Evolutionary conservation across 208 protist species (phyloP).

Genomic region (Crithidia expoeki): DNA sequence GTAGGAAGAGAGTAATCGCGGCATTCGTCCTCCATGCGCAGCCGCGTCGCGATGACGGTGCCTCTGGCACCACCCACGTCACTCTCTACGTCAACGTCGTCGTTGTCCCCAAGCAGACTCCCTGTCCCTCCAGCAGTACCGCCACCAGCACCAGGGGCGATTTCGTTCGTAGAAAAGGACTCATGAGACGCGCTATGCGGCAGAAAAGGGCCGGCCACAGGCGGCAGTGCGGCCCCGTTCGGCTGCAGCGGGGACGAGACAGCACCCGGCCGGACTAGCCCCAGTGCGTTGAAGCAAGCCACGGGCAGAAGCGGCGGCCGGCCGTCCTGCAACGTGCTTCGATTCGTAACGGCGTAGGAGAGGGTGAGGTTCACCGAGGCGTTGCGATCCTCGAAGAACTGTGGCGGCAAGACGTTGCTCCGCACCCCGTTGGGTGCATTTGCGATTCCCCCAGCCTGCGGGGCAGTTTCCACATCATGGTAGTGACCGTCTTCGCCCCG

Average conservation of each 20-base stretch:
- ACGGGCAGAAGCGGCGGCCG: neutral
- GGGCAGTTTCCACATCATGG: neutral
- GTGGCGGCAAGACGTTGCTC: neutral
- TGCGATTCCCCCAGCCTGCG: neutral
- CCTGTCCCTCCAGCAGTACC: neutral
- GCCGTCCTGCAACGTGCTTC: constrained; percentile 1
- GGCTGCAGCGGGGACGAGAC: constrained; percentile 5
- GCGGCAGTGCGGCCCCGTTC: neutral
- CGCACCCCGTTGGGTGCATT: neutral
- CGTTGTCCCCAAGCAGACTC: constrained; percentile 26
- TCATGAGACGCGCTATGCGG: constrained; percentile 1
- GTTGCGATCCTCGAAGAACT: neutral
- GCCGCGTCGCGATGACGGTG: neutral
- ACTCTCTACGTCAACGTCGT: constrained; percentile 19
- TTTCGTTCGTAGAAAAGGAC: constrained; percentile 1
- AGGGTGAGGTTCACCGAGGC: constrained; percentile 10
- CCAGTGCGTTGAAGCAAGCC: neutral
- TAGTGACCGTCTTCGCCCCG: constrained; percentile 1
- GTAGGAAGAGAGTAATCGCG: constrained; percentile 37
- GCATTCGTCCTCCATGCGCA: constrained; percentile 30
- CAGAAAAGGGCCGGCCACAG: neutral
- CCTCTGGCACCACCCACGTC: neutral
- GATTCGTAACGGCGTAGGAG: constrained; percentile 8
- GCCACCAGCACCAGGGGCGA: neutral
- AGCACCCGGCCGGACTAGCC: neutral